Evolutionary conservation across 2,329 filamentous ascomycete genomes (phyloP), one percentile per base, ranked within the genome.

Genomic region (Phyllosticta citriasiana): DNA sequence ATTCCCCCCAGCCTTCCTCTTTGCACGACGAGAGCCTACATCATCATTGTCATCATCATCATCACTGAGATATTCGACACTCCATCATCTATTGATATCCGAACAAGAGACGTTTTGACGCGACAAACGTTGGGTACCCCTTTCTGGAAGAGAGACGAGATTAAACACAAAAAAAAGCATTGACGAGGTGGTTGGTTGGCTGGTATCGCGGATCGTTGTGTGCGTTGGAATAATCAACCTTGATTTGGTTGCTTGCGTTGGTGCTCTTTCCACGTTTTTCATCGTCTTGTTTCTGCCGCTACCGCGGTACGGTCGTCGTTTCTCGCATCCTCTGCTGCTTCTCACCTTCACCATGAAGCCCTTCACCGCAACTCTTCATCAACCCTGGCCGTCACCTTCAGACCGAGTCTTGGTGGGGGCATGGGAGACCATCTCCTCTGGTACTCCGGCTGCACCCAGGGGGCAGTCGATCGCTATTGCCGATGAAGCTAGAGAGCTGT

Each of bases 121-220:
- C 55, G 55, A 40, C 33, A 40, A 40, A 40, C 33, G 33, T 60
- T 60, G 58, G 58, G 58, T 57, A 57, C 59, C 57, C 19, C 57
- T 54, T 61, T 54, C 55, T 61, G 59, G 55, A 57, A 54, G 57
- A 54, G 59, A 61, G 55, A 61, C 55, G 59, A 61, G 53, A 53
- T 40, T 12, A 53, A 61, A 47, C 51, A 61, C 52, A 61, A 53
- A 61, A 61, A 22, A 60, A 61, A 61, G 59, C 59, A 61, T 61
- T 61, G 56, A 57, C 57, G 59, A 51, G 54, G 59, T 35, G 55
- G 55, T 57, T 55, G 58, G 58, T 55, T 60, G 33, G 33, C 19
- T 22, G 19, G 19, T 33, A 33, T 14, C 12, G 33, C 14, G 33
- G 33, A 1, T 40, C 9, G 33, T 40, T 40, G 33, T 40, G 33